Evolutionary conservation across 345 rosid species (phyloP).

Genomic region (Populus pruinosa): DNA sequence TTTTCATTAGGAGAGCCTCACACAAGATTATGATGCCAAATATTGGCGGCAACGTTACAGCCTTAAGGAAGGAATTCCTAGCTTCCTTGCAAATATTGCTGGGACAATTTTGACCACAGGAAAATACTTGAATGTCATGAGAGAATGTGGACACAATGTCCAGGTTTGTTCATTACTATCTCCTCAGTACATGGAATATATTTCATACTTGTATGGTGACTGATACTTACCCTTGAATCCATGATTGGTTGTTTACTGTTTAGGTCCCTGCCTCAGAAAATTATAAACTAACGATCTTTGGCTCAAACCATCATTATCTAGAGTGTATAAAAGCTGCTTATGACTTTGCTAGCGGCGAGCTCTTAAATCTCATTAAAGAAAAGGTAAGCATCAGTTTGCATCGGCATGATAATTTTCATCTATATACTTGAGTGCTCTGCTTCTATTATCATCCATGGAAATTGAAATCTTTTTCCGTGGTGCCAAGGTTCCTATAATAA

Average conservation of each 20-base stretch:
- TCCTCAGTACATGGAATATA: neutral
- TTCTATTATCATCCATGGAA: neutral
- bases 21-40: conserved; percentile 74
- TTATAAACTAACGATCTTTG: conserved; percentile 76
- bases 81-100: conserved; percentile 90
- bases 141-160: conserved; percentile 96
- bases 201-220: conserved; percentile 4
- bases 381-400: conserved; percentile 43
- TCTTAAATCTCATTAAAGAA: conserved; percentile 75
- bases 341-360: conserved; percentile 85
- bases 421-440: neutral
- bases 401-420: neutral
- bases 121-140: conserved; percentile 92
- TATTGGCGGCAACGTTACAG: conserved; percentile 88
- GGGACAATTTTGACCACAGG: conserved; percentile 93
- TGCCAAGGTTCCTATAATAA: conserved; percentile 13
- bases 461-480: neutral
- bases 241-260: conserved; percentile 14
- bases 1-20: conserved; percentile 80
- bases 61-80: conserved; percentile 89
- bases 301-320: conserved; percentile 88
- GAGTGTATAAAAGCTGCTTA: conserved; percentile 90
- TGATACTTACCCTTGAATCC: conserved; percentile 9
- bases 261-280: conserved; percentile 84
- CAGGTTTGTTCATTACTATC: conserved; percentile 48